Evolutionary conservation across 495 filamentous ascomycete species (phyloP).

Genomic region (Penicillium coprophilum): DNA sequence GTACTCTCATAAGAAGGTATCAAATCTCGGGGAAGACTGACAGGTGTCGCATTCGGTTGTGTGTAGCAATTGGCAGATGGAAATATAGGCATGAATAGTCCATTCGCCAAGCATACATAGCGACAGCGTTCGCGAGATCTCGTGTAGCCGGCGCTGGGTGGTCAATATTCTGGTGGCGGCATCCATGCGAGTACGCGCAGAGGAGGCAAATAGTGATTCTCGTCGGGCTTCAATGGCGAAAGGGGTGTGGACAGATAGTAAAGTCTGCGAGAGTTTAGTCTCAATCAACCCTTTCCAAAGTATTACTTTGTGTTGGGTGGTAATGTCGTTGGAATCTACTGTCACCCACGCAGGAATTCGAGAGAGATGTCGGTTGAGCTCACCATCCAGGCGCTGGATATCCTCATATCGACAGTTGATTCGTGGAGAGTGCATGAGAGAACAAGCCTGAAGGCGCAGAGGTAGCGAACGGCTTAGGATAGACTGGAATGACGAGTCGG

Average conservation of each 20-base stretch:
- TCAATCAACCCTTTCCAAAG: slow-evolving; percentile 38
- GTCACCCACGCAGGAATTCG: slow-evolving; percentile 36
- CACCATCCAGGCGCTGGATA: slow-evolving; percentile 44
- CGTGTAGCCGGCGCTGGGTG: slow-evolving; percentile 36
- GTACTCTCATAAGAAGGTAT: not conserved
- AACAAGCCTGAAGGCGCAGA: slow-evolving; percentile 39
- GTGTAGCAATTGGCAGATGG: slow-evolving; percentile 41
- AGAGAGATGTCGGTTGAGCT: slow-evolving; percentile 39
- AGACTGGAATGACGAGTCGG: slow-evolving; percentile 42
- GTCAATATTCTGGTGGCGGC: slow-evolving; percentile 42
- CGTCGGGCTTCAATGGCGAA: slow-evolving; percentile 43
- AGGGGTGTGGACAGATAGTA: slow-evolving; percentile 44
- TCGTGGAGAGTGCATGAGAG: slow-evolving; percentile 43
- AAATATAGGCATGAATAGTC: slow-evolving; percentile 41
- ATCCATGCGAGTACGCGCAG: slow-evolving; percentile 40
- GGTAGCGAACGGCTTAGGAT: slow-evolving; percentile 35
- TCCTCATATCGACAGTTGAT: slow-evolving; percentile 48
- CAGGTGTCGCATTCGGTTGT: slow-evolving; percentile 15
- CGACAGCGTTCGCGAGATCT: slow-evolving; percentile 38
- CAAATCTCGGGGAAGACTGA: not conserved
- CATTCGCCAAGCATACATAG: slow-evolving; percentile 42
- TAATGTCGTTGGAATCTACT: slow-evolving; percentile 23
- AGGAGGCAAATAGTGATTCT: slow-evolving; percentile 42
- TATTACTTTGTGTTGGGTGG: slow-evolving; percentile 32
- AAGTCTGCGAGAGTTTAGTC: slow-evolving; percentile 37